These are phyloP conservation scores for Brettanomyces naardenensis DNA, from an alignment of 805 yeast species.

Conservation along the genomic window DNA sequence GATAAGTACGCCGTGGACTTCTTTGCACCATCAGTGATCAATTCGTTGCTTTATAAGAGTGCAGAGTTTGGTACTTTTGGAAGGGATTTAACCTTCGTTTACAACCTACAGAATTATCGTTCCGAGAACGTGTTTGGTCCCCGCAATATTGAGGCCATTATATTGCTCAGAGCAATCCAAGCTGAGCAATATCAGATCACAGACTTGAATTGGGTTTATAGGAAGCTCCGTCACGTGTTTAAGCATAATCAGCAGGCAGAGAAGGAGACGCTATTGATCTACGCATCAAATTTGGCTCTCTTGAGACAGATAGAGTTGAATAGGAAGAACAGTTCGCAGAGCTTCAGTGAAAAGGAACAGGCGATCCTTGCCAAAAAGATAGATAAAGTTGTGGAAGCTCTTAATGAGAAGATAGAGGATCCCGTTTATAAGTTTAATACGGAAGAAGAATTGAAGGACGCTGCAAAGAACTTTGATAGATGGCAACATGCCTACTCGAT, in stretches of 20 bases:
- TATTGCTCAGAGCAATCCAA: conserved; percentile 18
- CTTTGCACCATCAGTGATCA: conserved; percentile 17
- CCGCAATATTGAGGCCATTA: conserved; percentile 18
- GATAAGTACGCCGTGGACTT: conserved; percentile 13
- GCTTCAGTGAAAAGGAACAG: neutral
- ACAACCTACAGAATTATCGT: conserved; percentile 12
- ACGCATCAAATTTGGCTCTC: conserved; percentile 3
- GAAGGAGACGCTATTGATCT: neutral
- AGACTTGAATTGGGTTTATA: conserved; percentile 10
- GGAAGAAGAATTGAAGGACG: conserved; percentile 4
- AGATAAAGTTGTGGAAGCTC: neutral
- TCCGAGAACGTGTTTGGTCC: conserved; percentile 9
- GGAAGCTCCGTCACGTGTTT: conserved; percentile 11
- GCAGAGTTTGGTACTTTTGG: conserved; percentile 16
- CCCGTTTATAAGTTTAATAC: conserved; percentile 1
- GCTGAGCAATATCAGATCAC: conserved; percentile 8
- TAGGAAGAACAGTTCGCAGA: neutral
- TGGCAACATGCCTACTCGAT: conserved; percentile 15
- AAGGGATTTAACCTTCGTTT: conserved; percentile 13
- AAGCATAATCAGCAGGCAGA: conserved; percentile 6
- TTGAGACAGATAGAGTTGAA: conserved; percentile 1
- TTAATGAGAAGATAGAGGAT: neutral
- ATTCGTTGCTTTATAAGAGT: conserved; percentile 19
- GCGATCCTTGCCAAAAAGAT: conserved; percentile 4
- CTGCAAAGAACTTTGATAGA: conserved; percentile 6